phyloP scores from a whole-genome alignment of 1,284 basidiomycete genomes.

The Microbotryum lychnidis-dioicae region DNA sequence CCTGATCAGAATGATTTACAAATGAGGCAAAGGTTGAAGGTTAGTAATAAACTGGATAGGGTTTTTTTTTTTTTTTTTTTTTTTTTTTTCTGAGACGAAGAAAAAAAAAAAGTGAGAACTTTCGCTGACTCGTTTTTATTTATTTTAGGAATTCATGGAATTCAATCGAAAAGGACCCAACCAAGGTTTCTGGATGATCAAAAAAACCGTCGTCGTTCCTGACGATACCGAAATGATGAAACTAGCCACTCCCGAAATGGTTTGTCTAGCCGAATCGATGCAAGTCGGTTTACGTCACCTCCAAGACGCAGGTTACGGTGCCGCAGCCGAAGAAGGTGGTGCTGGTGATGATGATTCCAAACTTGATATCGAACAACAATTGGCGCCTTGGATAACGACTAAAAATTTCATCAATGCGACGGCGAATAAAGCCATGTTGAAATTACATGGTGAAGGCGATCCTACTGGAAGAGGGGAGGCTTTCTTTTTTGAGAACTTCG shows the following conservation, averaged over 20 bases:
- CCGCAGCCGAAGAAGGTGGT: slow-evolving; percentile 54
- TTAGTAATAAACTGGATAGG: slow-evolving; percentile 45
- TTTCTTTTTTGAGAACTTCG: slow-evolving; percentile 89
- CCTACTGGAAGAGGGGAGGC: slow-evolving; percentile 91
- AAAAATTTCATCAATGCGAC: slow-evolving; percentile 96
- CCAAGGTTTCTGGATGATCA: slow-evolving; percentile 93
- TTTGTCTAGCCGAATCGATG: slow-evolving; percentile 93
- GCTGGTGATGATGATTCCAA: slow-evolving; percentile 71
- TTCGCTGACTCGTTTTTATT: neutral
- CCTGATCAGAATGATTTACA: slow-evolving; percentile 97
- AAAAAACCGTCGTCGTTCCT: slow-evolving; percentile 62
- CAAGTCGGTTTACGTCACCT: slow-evolving; percentile 93
- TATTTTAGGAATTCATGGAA: slow-evolving; percentile 88
- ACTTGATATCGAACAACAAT: slow-evolving; percentile 86
- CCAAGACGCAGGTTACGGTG: slow-evolving; percentile 80
- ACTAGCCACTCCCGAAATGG: slow-evolving; percentile 77
- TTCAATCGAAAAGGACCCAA: slow-evolving; percentile 88
- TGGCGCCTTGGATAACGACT: slow-evolving; percentile 97
- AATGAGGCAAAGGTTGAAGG: slow-evolving; percentile 93
- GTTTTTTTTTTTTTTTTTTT: no score
- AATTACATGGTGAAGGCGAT: slow-evolving; percentile 93
- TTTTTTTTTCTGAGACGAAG: no score
- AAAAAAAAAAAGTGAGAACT: slow-evolving; percentile 17
- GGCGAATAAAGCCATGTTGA: slow-evolving; percentile 93
- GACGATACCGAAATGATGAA: slow-evolving; percentile 78